Base-by-base conservation (phyloP, 176 grass and related monocot species). In the Secale cereale region DNA sequence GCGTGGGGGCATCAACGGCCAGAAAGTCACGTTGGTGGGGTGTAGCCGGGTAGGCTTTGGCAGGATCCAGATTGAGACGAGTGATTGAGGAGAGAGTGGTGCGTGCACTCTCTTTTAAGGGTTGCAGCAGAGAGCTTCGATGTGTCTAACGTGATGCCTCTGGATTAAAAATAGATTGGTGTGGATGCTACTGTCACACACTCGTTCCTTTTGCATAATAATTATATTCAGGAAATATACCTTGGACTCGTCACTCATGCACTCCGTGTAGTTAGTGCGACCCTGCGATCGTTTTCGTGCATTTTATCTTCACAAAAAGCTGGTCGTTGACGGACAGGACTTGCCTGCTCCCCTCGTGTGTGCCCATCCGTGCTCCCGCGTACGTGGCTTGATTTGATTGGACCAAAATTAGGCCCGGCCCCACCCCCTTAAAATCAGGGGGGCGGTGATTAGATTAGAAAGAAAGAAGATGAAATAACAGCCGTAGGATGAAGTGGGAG, bases 11-110 rank as follows among this genome's bases (percentile, higher is more conserved):
- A 20, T 28, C 20, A 69, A 6, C 81, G 26, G 69, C 12, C 26
- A 62, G 81, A 46, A 74, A 70, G 64, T 50, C 28, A 28, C 37
- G 23, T 73, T 54, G 54, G 86, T 78, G 80, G 60, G 43, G 12
- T 11, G 74, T 39, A 72, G 40, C 22, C 69, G 12, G 8, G 12
- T 52, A 72, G 63, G 50, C 73, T 78, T 79, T 64, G 57, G 65
- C 76, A 73, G 36, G 23, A 84, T 64, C 17, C 73, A 63, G 37
- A 68, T 33, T 82, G 79, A 82, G 54, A 33, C 43, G 39, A 28
- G 40, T 46, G 68, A 63, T 46, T 17, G 39, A 64, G 6, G 29
- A 23, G 7, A 30, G 7, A 9, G 64, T 2, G 76, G 52, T 65
- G n/a, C n/a, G n/a, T 60, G 43, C n/a, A 57, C 19, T 57, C 52